Base-by-base conservation (phyloP, 73 alveolate species). In the Breviolum minutum region DNA sequence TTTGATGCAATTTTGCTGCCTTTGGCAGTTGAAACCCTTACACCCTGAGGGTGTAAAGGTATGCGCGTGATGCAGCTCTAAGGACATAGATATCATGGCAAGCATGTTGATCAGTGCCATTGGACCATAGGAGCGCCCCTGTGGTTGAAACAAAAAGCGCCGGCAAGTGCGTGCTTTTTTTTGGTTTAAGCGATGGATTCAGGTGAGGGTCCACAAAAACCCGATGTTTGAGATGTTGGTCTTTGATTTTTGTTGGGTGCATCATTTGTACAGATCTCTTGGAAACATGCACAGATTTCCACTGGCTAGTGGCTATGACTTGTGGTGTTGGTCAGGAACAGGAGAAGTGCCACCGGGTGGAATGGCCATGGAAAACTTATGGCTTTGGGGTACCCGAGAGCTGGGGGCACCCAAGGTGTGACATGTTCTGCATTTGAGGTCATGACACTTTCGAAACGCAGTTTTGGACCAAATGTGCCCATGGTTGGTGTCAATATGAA, bases 301-400 rank as follows among this genome's bases (percentile, higher is more conserved):
- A 40, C 54, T 40, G 54, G 79, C 79, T 24, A 16, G 79, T 19
- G 79, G 27, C 79, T 24, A 16, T 24, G 2, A 6, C 79, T 19
- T 16, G 29, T 29, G 24, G 27, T 80, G 68, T 48, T 22, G 2
- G 68, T 27, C 88, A 92, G 98, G 98, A 4, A 92, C 91, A 0
- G 98, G 98, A 14, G 98, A 92, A 48, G 98, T 92, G 62, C 91
- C 98, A 20, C 74, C 98, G 7, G 90, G 98, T 7, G 98, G 98
- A 32, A 92, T 92, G 98, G 91, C 98, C 79, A 30, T 73, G 91
- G 98, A 92, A 90, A 92, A 92, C 30, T 61, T 92, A 66, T 92
- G 98, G 98, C 98, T 92, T 17, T 92, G 98, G 98, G 98, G 98
- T 26, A 80, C 60, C n/a, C 40, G 81, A n/a, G 84, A 73, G 79